Conservation (phyloP, 2,329 filamentous ascomycete genomes). For the Talaromyces sp. region DNA sequence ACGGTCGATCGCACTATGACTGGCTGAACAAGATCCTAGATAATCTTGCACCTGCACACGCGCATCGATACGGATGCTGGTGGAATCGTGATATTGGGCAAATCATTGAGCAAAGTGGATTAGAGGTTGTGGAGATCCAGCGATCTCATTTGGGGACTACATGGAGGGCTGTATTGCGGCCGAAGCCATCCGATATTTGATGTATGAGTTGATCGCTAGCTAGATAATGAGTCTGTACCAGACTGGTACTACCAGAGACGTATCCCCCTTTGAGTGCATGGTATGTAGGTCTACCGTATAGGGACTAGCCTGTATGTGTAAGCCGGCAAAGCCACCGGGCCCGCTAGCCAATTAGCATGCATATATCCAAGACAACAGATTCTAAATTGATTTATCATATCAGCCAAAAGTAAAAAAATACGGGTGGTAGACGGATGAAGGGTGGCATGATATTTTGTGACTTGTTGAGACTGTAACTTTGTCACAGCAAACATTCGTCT, state of each 20-base stretch:
- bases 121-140: constrained; percentile 44
- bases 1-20: constrained; percentile 43
- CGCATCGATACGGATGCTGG: constrained; percentile 49
- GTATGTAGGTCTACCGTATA: background rate
- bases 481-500: no score
- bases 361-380: background rate
- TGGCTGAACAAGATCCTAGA: constrained; percentile 47
- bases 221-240: background rate
- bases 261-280: no score
- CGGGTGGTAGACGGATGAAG: no score
- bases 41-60: constrained; percentile 44
- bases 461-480: no score
- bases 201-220: background rate
- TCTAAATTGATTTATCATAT: background rate
- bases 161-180: constrained; percentile 40
- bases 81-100: constrained; percentile 49
- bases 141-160: constrained; percentile 47
- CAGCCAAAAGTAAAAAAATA: no score
- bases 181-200: constrained; percentile 16
- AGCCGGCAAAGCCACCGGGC: background rate
- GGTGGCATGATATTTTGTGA: background rate
- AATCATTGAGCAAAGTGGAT: constrained; percentile 44
- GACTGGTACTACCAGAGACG: background rate
- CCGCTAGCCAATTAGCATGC: background rate
- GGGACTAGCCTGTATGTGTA: background rate